Evolutionary conservation across 805 yeast species (phyloP).

Genomic region (Scheffersomyces coipomensis): DNA sequence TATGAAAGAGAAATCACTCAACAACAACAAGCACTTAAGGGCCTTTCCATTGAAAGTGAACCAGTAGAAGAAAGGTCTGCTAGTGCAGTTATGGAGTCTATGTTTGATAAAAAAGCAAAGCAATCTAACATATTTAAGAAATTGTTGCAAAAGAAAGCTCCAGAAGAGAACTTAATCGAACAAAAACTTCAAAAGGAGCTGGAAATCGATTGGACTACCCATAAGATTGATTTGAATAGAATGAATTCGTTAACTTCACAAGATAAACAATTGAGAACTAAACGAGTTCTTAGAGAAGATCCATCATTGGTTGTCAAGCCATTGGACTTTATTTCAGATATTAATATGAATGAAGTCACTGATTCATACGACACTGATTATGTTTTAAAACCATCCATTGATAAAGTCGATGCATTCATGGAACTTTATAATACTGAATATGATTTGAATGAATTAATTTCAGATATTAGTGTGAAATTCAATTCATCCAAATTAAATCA

Average conservation of each 20-base stretch:
- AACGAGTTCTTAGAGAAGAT: constrained; percentile 46
- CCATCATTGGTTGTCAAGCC: constrained; percentile 40
- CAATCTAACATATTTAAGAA: constrained; percentile 48
- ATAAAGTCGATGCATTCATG: constrained; percentile 32
- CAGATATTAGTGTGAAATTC: constrained; percentile 41
- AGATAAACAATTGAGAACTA: constrained; percentile 71
- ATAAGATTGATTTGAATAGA: constrained; percentile 63
- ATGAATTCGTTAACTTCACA: constrained; percentile 64
- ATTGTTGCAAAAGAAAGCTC: constrained; percentile 33
- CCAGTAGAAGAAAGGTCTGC: constrained; percentile 4
- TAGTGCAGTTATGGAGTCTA: constrained; percentile 30
- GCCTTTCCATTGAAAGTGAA: constrained; percentile 20
- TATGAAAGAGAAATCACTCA: constrained; percentile 37
- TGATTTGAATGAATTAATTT: constrained; percentile 41
- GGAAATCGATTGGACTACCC: constrained; percentile 37
- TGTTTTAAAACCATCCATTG: constrained; percentile 12
- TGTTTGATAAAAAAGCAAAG: constrained; percentile 40
- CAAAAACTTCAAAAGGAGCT: constrained; percentile 28
- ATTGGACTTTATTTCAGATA: constrained; percentile 39
- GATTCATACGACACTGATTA: constrained; percentile 12
- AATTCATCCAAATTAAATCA: constrained; percentile 44
- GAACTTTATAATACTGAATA: constrained; percentile 21
- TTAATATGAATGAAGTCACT: constrained; percentile 38
- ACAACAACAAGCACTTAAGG: constrained; percentile 19
- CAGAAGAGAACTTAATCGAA: constrained; percentile 31